Evolutionary conservation across 495 filamentous ascomycete genomes (phyloP), one percentile per base, ranked within the genome.

Genomic region (Hypoxylon crocopeplum): DNA sequence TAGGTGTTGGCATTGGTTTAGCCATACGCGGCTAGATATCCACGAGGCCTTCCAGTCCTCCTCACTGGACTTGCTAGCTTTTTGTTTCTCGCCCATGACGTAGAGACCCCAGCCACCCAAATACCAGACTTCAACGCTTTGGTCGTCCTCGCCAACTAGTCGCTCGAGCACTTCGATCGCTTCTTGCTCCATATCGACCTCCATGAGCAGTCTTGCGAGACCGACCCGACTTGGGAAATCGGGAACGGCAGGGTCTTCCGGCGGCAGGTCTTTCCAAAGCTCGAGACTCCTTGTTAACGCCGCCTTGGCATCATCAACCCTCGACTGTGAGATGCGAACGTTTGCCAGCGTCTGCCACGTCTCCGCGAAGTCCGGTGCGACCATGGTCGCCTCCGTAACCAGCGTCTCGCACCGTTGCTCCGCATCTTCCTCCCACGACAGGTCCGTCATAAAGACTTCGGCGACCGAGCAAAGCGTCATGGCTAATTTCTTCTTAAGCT

Each of bases 371-470:
- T 88, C 78, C 7, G 92, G 89, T 19, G 84, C 86, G 13, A 92
- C 79, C 33, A 92, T 71, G 12, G 92, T 83, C 7, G 95, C 95
- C 71, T 97, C 92, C 5, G 90, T 91, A 42, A 97, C 86, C 36
- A 94, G 82, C 2, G 80, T 69, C 69, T 98, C 93, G 78, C 95
- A 98, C 46, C 85, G 79, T 37, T 78, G 72, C 72, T 98, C 95
- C 1, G 92, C 93, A 59, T 95, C 90, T 40, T 87, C 85, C 71
- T 95, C 91, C 90, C 91, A 96, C 19, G 89, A 79, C 57, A 99
- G 81, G 77, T 99, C 95, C 22, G 92, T 98, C 95, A 99, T 99
- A 71, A 97, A 98, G 25, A 97, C 88, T 72, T 99, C 95, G 0
- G 89, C 84, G 48, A 97, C 86, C 1, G 88, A 89, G 72, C 95